These are phyloP conservation scores for Catharanthus roseus DNA, from an alignment of 257 asterid species.

Conservation along the genomic window DNA sequence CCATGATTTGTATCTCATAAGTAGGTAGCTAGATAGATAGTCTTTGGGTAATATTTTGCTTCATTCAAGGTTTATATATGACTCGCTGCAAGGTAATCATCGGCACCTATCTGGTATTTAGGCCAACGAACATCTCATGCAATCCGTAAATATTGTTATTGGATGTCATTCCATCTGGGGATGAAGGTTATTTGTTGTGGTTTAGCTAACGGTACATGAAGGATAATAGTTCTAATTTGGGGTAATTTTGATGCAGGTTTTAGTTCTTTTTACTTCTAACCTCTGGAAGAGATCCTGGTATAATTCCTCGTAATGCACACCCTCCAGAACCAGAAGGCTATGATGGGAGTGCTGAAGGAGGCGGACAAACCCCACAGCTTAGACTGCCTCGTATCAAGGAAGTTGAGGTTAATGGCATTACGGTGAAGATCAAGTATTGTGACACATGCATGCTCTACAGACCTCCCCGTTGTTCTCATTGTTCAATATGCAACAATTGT, in stretches of 20 bases:
- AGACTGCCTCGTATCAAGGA: slow-evolving; percentile 89
- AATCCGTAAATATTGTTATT: background rate
- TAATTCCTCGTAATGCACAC: slow-evolving; percentile 85
- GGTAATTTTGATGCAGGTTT: slow-evolving; percentile 46
- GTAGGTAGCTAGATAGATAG: background rate
- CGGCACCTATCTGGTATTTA: background rate
- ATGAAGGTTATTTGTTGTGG: background rate
- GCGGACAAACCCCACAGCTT: slow-evolving; percentile 83
- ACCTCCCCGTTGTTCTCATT: slow-evolving; percentile 98
- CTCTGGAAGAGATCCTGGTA: slow-evolving; percentile 98
- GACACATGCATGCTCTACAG: slow-evolving; percentile 98
- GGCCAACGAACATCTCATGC: background rate
- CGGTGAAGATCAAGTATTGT: slow-evolving; percentile 85
- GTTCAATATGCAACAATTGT: slow-evolving; percentile 96
- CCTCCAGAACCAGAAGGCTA: slow-evolving; percentile 96
- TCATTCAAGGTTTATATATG: background rate
- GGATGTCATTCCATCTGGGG: background rate
- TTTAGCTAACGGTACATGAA: too few relatives aligned
- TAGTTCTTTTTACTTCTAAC: slow-evolving; percentile 84
- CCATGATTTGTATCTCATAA: background rate
- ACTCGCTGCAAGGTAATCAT: background rate
- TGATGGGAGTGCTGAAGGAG: slow-evolving; percentile 69
- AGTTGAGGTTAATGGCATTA: slow-evolving; percentile 77
- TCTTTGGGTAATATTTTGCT: background rate
- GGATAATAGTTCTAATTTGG: slow-evolving; percentile 1